These are phyloP conservation scores for Solidago caesia DNA, from an alignment of 129 eudicot genomes.

Conservation along the genomic window DNA sequence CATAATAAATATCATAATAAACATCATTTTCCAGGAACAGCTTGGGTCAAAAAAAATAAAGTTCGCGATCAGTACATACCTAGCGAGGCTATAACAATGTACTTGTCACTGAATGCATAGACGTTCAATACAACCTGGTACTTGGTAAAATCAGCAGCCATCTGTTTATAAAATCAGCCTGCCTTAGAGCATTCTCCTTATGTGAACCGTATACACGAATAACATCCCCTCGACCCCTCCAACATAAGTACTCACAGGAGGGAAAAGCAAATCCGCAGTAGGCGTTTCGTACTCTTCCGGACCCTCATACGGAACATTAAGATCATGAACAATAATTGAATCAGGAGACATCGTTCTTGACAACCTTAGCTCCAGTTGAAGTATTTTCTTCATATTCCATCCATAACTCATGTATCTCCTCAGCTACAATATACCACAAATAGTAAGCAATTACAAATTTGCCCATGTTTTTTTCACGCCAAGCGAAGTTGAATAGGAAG, in stretches of 20 bases:
- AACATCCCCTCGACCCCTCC: conserved; percentile 96
- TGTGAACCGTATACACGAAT: conserved; percentile 81
- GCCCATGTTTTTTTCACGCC: conserved; percentile 8
- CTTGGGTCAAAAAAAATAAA: background rate
- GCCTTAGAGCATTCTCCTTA: conserved; percentile 68
- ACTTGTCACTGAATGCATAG: conserved; percentile 92
- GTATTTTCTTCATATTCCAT: conserved; percentile 95
- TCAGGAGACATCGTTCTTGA: too few relatives aligned
- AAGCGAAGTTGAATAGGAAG: background rate
- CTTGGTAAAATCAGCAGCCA: conserved; percentile 97
- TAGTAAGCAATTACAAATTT: conserved; percentile 33
- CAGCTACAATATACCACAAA: conserved; percentile 52
- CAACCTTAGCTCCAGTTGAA: conserved; percentile 85
- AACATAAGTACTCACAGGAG: conserved; percentile 71
- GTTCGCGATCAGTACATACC: conserved; percentile 41
- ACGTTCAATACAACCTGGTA: conserved; percentile 77
- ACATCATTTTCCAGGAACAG: background rate
- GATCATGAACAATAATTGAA: conserved; percentile 85
- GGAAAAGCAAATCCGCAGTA: conserved; percentile 86
- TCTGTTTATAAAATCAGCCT: conserved; percentile 93
- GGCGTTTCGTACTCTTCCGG: conserved; percentile 95
- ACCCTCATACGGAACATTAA: conserved; percentile 91
- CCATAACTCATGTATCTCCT: conserved; percentile 86
- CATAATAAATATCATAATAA: too few relatives aligned
- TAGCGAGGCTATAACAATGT: conserved; percentile 76